These are phyloP conservation scores for Neofusicoccum umdonicola DNA, from an alignment of 2,329 filamentous ascomycete species.

Conservation along the genomic window DNA sequence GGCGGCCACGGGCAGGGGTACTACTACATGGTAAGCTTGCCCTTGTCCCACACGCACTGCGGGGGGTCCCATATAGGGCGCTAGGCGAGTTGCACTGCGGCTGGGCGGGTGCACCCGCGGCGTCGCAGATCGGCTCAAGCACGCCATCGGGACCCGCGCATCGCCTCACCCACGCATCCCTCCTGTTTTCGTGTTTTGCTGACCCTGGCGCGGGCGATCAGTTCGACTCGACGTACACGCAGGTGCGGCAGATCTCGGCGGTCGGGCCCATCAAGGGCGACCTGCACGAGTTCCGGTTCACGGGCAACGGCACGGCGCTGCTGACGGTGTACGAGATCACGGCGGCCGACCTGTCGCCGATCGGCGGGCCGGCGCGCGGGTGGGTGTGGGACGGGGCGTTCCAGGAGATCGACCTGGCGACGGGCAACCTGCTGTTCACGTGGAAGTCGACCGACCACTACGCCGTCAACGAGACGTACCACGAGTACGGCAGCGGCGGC, in stretches of 20 bases:
- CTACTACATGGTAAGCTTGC: constrained; percentile 32
- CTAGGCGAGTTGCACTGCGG: constrained; percentile 21
- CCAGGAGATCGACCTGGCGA: constrained; percentile 45
- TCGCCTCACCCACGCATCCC: not conserved
- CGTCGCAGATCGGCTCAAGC: constrained; percentile 5
- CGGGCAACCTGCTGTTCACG: constrained; percentile 39
- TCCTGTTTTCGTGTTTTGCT: not conserved
- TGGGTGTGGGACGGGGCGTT: constrained; percentile 46
- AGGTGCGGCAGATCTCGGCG: constrained; percentile 18
- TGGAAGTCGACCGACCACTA: constrained; percentile 41
- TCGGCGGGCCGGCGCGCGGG: constrained; percentile 35
- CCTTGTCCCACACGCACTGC: not conserved
- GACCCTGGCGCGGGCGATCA: not conserved
- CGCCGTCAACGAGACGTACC: constrained; percentile 25
- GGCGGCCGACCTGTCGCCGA: constrained; percentile 37
- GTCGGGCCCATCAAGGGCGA: constrained; percentile 32
- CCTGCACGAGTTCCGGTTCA: constrained; percentile 47
- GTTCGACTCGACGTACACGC: constrained; percentile 22
- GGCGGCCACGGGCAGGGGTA: constrained; percentile 33
- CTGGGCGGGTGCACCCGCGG: constrained; percentile 1
- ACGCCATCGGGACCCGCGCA: constrained; percentile 11
- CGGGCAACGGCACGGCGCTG: constrained; percentile 41
- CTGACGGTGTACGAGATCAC: constrained; percentile 42
- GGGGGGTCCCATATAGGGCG: not conserved
- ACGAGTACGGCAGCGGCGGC: constrained; percentile 27